phyloP scores from a whole-genome alignment of 2,329 filamentous ascomycete genomes.

The Fusarium abutilonis region DNA sequence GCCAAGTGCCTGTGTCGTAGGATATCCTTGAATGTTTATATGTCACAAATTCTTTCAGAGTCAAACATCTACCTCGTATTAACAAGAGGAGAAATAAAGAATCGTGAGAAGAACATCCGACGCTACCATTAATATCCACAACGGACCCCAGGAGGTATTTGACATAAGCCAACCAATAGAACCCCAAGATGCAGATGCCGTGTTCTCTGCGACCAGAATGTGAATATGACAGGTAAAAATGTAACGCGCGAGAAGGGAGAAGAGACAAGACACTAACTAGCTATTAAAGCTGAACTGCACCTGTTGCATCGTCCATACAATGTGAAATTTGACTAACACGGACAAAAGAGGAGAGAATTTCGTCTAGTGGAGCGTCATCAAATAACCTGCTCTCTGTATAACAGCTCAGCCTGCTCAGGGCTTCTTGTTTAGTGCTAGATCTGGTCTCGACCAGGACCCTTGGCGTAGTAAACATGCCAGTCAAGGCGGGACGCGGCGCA shows the following conservation, averaged over 20 bases:
- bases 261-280: conserved; percentile 1
- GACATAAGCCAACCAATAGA: not conserved
- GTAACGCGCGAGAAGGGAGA: conserved; percentile 13
- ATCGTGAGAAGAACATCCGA: conserved; percentile 5
- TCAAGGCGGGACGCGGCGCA: not conserved
- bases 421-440: too few relatives aligned
- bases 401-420: too few relatives aligned
- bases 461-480: conserved; percentile 16
- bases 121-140: not conserved
- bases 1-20: not conserved
- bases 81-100: not conserved
- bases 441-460: not conserved
- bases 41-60: not conserved
- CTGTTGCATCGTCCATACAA: not conserved
- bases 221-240: conserved; percentile 31
- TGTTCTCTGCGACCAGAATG: conserved; percentile 5
- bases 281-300: not conserved
- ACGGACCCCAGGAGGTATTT: not conserved
- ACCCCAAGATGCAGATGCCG: not conserved
- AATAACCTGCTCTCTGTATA: not conserved
- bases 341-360: not conserved
- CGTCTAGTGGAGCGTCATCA: not conserved
- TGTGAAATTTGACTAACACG: not conserved
- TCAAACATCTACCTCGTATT: not conserved
- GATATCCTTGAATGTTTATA: not conserved